phyloP scores from a whole-genome alignment of 352 stramenopile genomes.

The Peronospora farinosa region DNA sequence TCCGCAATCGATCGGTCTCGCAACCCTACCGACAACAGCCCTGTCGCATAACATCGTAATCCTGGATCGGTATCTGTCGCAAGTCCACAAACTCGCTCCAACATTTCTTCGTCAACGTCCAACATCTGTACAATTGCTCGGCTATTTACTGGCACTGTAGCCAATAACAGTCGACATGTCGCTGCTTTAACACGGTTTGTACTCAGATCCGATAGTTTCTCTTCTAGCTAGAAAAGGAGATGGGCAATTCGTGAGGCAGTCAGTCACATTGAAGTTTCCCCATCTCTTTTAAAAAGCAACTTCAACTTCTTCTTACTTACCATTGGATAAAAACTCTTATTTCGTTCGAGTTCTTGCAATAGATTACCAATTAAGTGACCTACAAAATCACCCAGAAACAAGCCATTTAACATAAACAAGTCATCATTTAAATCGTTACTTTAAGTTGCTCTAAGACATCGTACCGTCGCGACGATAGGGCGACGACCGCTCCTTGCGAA shows the following conservation, averaged over 20 bases:
- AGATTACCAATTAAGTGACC: slow-evolving; percentile 75
- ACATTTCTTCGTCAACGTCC: slow-evolving; percentile 67
- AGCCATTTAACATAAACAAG: background rate
- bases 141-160: slow-evolving; percentile 65
- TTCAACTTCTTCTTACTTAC: slow-evolving; percentile 24
- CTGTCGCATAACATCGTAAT: slow-evolving; percentile 71
- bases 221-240: slow-evolving; percentile 42
- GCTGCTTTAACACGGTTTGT: slow-evolving; percentile 57
- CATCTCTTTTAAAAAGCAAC: slow-evolving; percentile 3
- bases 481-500: slow-evolving; percentile 66
- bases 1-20: slow-evolving; percentile 77
- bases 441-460: background rate
- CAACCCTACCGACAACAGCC: slow-evolving; percentile 64
- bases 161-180: slow-evolving; percentile 64
- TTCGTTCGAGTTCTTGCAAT: slow-evolving; percentile 70
- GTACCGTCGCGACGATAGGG: slow-evolving; percentile 70
- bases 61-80: slow-evolving; percentile 45
- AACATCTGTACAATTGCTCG: slow-evolving; percentile 66
- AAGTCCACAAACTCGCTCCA: slow-evolving; percentile 68
- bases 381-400: slow-evolving; percentile 15
- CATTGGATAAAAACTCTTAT: slow-evolving; percentile 79
- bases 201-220: slow-evolving; percentile 56
- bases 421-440: background rate
- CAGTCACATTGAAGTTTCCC: too few species aligned
- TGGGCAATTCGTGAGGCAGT: slow-evolving; percentile 3